A percentile compares a stretch with the other conserved stretches of the same genome.
Evolutionary conservation across 441 rosid genomes (phyloP).

Genomic region (Raphanus hybrid): DNA sequence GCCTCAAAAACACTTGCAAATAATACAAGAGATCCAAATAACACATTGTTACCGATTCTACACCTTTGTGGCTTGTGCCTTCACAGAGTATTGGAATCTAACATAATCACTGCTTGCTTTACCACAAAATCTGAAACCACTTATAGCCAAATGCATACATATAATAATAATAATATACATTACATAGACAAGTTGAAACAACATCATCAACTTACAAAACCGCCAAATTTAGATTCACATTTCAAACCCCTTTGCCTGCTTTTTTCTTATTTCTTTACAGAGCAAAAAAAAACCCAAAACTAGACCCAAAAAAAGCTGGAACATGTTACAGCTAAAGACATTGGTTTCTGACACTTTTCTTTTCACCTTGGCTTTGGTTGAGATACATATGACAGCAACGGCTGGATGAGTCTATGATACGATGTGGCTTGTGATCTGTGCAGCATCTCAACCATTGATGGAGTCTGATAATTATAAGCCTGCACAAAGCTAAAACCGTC

Average conservation of each 20-base stretch:
- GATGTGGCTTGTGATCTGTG: constrained; percentile 79
- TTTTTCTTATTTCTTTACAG: constrained; percentile 46
- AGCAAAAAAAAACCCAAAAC: constrained; percentile 21
- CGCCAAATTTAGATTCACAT: constrained; percentile 36
- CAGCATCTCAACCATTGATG: constrained; percentile 95
- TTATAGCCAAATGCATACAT: constrained; percentile 34
- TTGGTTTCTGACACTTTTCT: constrained; percentile 10
- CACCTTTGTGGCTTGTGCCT: too few species aligned
- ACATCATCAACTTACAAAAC: constrained; percentile 28
- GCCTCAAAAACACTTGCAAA: too few species aligned
- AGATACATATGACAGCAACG: constrained; percentile 57
- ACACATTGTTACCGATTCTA: too few species aligned
- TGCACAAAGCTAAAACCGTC: constrained; percentile 84
- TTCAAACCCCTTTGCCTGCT: constrained; percentile 38
- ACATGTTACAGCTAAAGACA: constrained; percentile 54
- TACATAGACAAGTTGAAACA: constrained; percentile 26
- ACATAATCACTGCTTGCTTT: neutral
- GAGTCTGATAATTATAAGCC: constrained; percentile 75
- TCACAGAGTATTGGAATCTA: too few species aligned
- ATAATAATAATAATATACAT: constrained; percentile 22
- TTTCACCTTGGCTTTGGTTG: constrained; percentile 83
- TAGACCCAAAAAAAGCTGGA: constrained; percentile 42
- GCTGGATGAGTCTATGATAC: constrained; percentile 71
- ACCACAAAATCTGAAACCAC: neutral
- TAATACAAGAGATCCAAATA: too few species aligned